Percentiles rank a stretch among this genome's conserved stretches.
Evolutionary conservation across 2,329 filamentous ascomycete species (phyloP).

Genomic region (Colletotrichum aenigma): DNA sequence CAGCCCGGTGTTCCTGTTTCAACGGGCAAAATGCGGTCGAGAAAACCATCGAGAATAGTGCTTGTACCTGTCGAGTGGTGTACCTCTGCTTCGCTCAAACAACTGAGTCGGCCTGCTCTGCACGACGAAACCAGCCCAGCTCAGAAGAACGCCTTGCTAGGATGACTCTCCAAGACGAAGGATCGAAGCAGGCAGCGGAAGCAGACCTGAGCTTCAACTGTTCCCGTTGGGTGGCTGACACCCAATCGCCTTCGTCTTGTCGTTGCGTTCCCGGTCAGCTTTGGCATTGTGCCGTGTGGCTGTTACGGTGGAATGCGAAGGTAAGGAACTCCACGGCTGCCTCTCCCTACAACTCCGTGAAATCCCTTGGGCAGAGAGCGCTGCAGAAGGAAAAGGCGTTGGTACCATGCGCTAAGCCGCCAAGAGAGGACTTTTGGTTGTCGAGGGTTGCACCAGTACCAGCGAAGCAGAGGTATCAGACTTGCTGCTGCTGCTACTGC

Average conservation of each 20-base stretch:
- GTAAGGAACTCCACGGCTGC: not conserved
- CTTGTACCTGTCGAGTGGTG: not conserved
- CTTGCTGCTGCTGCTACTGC: conserved; percentile 5
- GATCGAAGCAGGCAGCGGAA: not conserved
- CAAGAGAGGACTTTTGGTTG: conserved; percentile 2
- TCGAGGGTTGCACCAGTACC: not conserved
- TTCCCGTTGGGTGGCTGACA: not conserved
- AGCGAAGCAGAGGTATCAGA: not conserved
- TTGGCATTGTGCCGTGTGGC: not conserved
- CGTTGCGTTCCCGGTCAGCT: not conserved
- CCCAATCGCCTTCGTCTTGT: not conserved
- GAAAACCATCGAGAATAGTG: not conserved
- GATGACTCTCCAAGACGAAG: not conserved
- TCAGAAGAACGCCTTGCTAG: not conserved
- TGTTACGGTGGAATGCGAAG: not conserved
- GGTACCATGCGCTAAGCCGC: not conserved
- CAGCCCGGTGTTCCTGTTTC: conserved; percentile 4
- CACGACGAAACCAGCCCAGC: conserved; percentile 1
- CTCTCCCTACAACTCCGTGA: not conserved
- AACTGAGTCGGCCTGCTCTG: not conserved
- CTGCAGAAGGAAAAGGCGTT: not conserved
- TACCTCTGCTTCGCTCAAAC: not conserved
- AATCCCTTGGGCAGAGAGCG: not conserved
- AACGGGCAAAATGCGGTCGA: not conserved
- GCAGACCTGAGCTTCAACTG: not conserved